Evolutionary conservation across 176 grass and related monocot species (phyloP).

Genomic region (Thinopyrum elongatum): DNA sequence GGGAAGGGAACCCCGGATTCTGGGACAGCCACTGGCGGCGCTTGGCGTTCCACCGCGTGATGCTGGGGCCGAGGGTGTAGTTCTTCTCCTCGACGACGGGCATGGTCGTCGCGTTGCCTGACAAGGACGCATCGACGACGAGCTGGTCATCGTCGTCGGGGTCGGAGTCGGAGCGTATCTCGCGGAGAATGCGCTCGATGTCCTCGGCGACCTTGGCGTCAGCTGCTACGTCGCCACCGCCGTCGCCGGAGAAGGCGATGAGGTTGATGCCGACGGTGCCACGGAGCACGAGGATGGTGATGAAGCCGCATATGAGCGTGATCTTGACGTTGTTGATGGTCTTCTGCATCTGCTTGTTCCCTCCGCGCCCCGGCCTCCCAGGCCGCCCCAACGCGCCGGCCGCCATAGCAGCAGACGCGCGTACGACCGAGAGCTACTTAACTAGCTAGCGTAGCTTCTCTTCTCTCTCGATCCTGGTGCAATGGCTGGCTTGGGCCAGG

Average conservation of each 20-base stretch:
- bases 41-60: slow-evolving; percentile 49
- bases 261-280: slow-evolving; percentile 57
- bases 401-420: slow-evolving; percentile 2
- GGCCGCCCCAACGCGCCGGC: slow-evolving; percentile 25
- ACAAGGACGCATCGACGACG: not conserved
- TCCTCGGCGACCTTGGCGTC: slow-evolving; percentile 59
- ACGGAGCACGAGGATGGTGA: slow-evolving; percentile 70
- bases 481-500: not conserved
- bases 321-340: slow-evolving; percentile 69
- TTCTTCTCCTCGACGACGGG: not conserved
- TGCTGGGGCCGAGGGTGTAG: slow-evolving; percentile 52
- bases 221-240: not conserved
- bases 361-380: slow-evolving; percentile 20
- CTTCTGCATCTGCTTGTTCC: slow-evolving; percentile 38
- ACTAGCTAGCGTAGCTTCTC: not conserved
- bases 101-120: slow-evolving; percentile 27
- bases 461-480: not conserved
- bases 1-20: slow-evolving; percentile 43
- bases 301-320: slow-evolving; percentile 66
- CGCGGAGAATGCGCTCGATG: slow-evolving; percentile 63
- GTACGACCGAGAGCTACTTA: not conserved
- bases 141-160: slow-evolving; percentile 21
- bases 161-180: slow-evolving; percentile 73
- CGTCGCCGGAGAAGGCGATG: slow-evolving; percentile 19
- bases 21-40: slow-evolving; percentile 36